Base-by-base conservation (phyloP, 768 basidiomycete species). In the Amanita brunnescens region DNA sequence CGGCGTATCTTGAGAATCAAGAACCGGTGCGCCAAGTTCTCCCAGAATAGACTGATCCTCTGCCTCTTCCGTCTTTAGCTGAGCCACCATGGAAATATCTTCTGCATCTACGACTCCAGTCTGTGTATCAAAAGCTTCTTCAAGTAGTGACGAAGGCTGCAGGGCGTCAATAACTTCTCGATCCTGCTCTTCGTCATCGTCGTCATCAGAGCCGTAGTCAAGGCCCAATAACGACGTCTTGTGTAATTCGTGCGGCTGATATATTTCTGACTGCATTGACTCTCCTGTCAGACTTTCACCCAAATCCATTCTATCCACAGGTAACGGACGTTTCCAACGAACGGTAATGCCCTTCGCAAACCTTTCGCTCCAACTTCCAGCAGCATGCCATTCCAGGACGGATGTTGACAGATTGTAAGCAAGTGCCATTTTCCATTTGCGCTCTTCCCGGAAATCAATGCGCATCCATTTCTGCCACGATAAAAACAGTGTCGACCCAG, bases 371-470 rank as follows among this genome's bases (percentile, higher is more conserved):
- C 69, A 69, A n/a, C 74, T 73, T 9, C 73, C 76, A 20, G 86
- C 82, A 47, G 78, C 74, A 62, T 95, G 91, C 91, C 92, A 99
- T 58, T 91, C 86, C 6, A 89, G 76, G 18, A 92, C 85, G 21
- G 89, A 79, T 26, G 80, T 81, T 0, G 91, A 87, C 24, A 99
- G 65, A 53, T 84, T 84, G 62, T 84, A 86, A 0, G 96, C 95
- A 23, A 90, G 62, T 2, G 85, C 83, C 38, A 87, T 69, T 65
- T 98, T 98, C 93, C 93, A 98, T 59, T 78, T 81, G 35, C 89
- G 76, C 62, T 99, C 96, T 66, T 98, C 94, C 16, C 89, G 83
- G 58, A 96, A 97, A 64, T 99, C 96, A 33, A 80, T 79, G 23
- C 91, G 87, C 80, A 99, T 86, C 96, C 96, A 99, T 79, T 87